Evolutionary conservation across 306 rosid species (phyloP), one percentile per base, ranked within the genome.

Genomic region (Vicia villosa): DNA sequence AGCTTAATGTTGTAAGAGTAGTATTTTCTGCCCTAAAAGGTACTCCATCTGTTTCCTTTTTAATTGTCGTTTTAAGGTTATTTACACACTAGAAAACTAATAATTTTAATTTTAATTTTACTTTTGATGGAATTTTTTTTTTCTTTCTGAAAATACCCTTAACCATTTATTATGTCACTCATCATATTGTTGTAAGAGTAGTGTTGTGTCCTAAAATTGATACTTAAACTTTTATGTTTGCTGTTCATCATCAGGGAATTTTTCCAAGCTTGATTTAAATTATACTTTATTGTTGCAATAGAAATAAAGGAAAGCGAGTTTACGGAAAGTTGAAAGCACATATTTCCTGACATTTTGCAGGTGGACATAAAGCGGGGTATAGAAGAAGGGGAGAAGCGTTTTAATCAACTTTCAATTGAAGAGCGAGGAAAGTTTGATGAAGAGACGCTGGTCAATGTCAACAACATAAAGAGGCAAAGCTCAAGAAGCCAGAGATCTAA

Each of bases 401-500:
- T 94, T 82, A 91, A 94, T 82, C 94, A 88, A 83, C 89, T 91
- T 84, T 94, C 99, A 55, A 94, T 94, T 63, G 99, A 94, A 82
- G 99, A 94, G 66, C 85, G 97, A n/a, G 99, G 97, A 14, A 94
- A 94, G 73, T 94, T 94, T 76, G 97, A 94, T 70, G 99, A 94
- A 74, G 99, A 94, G 81, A 94, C 99, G 2, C 88, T 94, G 21
- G 89, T 94, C 73, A 94, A 94, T 74, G 99, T 94, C 40, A 94
- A 91, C 79, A 94, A 79, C 77, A 80, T 94, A 59, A 89, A 85
- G 84, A 88, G 79, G 84, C 89, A 86, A 81, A 89, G 95, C 79
- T 77, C 96, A 24, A 70, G 87, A 66, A 87, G 85, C 80, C 86
- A 77, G 70, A 87, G 92, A 79, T 74, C 92, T 17, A 89, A 74